Base-by-base conservation (phyloP, 352 stramenopile genomes). In the Phytophthora hibernalis region DNA sequence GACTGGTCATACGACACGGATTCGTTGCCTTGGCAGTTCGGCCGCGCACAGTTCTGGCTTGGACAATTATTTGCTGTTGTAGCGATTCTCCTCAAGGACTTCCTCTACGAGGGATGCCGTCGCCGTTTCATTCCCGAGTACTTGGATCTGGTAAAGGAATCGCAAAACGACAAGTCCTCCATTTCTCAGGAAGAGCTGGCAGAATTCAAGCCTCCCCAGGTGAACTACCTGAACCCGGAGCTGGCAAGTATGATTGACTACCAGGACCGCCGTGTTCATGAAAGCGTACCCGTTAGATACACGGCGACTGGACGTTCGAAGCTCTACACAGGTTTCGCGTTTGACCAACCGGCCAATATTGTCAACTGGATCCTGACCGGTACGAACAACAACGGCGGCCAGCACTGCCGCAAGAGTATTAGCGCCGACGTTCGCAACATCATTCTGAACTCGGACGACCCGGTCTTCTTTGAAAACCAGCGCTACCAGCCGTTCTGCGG, bases 401-500 rank as follows among this genome's bases (percentile, higher is more conserved):
- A 69, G 24, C 74, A 78, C 26, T 70, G 71, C 20, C 68, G 83
- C 42, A 89, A 91, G 68, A 77, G 69, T 28, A 77, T 91, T 31
- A 92, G 91, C 52, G 61, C 76, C 0, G 72, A 87, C 30, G 83
- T 96, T 8, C 82, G 87, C 0, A 70, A 92, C 45, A 33, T 61
- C 26, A 93, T 96, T 44, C 50, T 96, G 33, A 74, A 65, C 22
- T 93, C 86, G 21, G 74, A 82, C 26, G 88, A 95, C 54, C 82
- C 88, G 0, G 86, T 95, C 0, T 78, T 96, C 18, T 96, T 92
- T 38, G 88, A 96, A 70, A 96, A 96, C 55, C 76, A 96, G 66
- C 83, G 88, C 8, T 96, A 94, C 63, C 87, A 94, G 55, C 86
- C 85, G 3, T 96, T 96, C 61, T 87, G 80, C 42, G 88, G 88